Percentiles rank a stretch among this genome's conserved stretches.
These are phyloP conservation scores for Lachnellula subtilissima DNA, from an alignment of 2,329 filamentous ascomycete genomes.

Conservation along the genomic window DNA sequence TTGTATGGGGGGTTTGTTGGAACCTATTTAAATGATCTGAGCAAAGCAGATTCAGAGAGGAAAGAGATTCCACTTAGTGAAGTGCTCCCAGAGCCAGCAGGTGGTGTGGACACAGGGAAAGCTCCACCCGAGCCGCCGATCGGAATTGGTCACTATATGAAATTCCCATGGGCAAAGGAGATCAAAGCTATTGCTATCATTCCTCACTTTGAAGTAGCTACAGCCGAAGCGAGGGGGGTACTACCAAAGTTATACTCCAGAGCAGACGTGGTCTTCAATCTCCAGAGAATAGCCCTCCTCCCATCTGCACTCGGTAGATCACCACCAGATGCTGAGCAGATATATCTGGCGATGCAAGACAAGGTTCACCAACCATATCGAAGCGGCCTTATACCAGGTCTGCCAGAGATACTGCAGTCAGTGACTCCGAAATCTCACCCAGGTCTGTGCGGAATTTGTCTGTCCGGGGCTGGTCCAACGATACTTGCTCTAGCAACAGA, in stretches of 20 bases:
- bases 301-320: slow-evolving; percentile 85
- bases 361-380: slow-evolving; percentile 97
- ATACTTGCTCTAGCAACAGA: slow-evolving; percentile 88
- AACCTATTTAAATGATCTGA: slow-evolving; percentile 89
- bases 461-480: slow-evolving; percentile 91
- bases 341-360: slow-evolving; percentile 98
- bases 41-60: slow-evolving; percentile 81
- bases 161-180: slow-evolving; percentile 87
- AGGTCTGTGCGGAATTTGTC: slow-evolving; percentile 86
- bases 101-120: slow-evolving; percentile 84
- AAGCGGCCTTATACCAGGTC: slow-evolving; percentile 82
- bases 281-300: slow-evolving; percentile 87
- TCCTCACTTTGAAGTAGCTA: slow-evolving; percentile 92
- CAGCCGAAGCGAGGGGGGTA: slow-evolving; percentile 81
- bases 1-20: slow-evolving; percentile 96
- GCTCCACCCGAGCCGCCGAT: slow-evolving; percentile 82
- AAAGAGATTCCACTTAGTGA: slow-evolving; percentile 93
- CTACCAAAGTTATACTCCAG: slow-evolving; percentile 75
- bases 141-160: slow-evolving; percentile 93
- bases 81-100: slow-evolving; percentile 83
- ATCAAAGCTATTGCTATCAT: slow-evolving; percentile 98
- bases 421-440: slow-evolving; percentile 85
- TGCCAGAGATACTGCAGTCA: slow-evolving; percentile 84
- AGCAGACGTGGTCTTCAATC: slow-evolving; percentile 84
- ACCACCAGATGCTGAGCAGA: slow-evolving; percentile 86